phyloP scores from a whole-genome alignment of 148 eudicot genomes.

The Suaeda aralocaspica region DNA sequence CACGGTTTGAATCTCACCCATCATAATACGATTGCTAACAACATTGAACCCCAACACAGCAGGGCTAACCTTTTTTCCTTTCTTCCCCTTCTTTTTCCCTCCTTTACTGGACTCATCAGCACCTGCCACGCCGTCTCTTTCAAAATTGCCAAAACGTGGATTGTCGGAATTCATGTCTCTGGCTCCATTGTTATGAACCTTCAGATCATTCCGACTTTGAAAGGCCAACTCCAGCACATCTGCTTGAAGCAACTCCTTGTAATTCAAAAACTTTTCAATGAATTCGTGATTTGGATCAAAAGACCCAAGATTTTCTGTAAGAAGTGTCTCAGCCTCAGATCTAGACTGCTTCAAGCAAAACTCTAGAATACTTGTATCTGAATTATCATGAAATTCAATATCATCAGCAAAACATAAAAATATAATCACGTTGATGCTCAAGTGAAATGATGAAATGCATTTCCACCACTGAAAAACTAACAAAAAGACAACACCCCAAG shows the following conservation, averaged over 20 bases:
- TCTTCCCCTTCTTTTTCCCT: constrained; percentile 93
- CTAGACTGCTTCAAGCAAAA: constrained; percentile 81
- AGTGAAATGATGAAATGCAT: not conserved
- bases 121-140: constrained; percentile 24
- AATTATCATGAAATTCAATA: not conserved
- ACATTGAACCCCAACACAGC: constrained; percentile 84
- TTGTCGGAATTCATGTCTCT: constrained; percentile 50
- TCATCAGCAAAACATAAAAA: not conserved
- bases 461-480: not conserved
- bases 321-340: constrained; percentile 83
- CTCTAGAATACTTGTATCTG: constrained; percentile 92
- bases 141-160: constrained; percentile 26
- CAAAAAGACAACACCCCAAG: not conserved
- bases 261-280: constrained; percentile 83
- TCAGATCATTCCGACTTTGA: constrained; percentile 57
- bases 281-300: constrained; percentile 76
- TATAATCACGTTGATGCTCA: not conserved
- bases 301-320: constrained; percentile 69
- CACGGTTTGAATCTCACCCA: constrained; percentile 91
- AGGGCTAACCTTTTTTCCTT: constrained; percentile 88
- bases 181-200: constrained; percentile 32
- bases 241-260: constrained; percentile 75
- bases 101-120: constrained; percentile 54
- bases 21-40: constrained; percentile 96
- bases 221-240: constrained; percentile 84